Percentiles rank a stretch among this genome's conserved stretches.
These are phyloP conservation scores for Clonostachys solani DNA, from an alignment of 2,329 filamentous ascomycete species.

Conservation along the genomic window DNA sequence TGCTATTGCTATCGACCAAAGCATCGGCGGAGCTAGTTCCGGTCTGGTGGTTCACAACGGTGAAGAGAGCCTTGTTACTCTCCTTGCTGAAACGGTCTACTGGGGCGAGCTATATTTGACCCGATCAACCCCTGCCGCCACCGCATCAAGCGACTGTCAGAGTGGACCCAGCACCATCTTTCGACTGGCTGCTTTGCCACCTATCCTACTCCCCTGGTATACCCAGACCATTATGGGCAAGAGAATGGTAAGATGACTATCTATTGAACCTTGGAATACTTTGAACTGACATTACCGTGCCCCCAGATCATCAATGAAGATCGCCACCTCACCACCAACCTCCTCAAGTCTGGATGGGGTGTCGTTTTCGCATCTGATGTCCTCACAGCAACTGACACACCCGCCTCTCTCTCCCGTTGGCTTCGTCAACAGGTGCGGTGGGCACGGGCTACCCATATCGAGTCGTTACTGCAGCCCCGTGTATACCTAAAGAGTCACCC, in stretches of 20 bases:
- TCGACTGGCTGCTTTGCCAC: slow-evolving; percentile 11
- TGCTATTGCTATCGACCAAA: slow-evolving; percentile 9
- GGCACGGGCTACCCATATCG: slow-evolving; percentile 15
- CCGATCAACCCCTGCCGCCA: slow-evolving; percentile 11
- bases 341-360: slow-evolving; percentile 16
- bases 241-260: slow-evolving; percentile 9
- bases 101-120: slow-evolving; percentile 17
- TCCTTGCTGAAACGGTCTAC: slow-evolving; percentile 13
- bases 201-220: slow-evolving; percentile 15
- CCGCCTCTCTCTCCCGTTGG: slow-evolving; percentile 14
- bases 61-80: slow-evolving; percentile 9
- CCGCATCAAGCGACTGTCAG: slow-evolving; percentile 16
- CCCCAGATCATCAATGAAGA: slow-evolving; percentile 16
- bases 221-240: slow-evolving; percentile 13
- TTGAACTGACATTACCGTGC: background rate
- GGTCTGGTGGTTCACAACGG: slow-evolving; percentile 15
- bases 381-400: slow-evolving; percentile 12
- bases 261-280: background rate
- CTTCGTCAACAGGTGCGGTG: slow-evolving; percentile 15
- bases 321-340: slow-evolving; percentile 15
- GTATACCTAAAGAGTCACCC: slow-evolving; percentile 15
- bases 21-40: slow-evolving; percentile 14
- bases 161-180: slow-evolving; percentile 15
- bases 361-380: slow-evolving; percentile 18
- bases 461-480: slow-evolving; percentile 14